A percentile compares a stretch with the other conserved stretches of the same genome.
These are phyloP conservation scores for Kazachstania psychrophila DNA, from an alignment of 805 yeast species.

Conservation along the genomic window DNA sequence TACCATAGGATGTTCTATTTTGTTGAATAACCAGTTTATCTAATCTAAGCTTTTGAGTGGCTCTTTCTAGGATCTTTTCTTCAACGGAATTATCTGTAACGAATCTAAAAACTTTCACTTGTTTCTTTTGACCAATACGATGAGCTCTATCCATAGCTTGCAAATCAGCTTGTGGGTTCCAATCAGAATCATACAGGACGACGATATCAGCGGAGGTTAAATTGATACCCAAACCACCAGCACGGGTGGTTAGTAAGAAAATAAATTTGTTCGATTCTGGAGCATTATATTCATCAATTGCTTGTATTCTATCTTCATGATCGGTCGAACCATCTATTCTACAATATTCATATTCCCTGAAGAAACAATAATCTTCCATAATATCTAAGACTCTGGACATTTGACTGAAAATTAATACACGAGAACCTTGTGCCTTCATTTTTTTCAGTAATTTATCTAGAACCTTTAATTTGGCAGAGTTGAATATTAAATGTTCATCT, in stretches of 20 bases:
- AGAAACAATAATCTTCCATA: slow-evolving; percentile 66
- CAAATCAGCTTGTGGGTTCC: slow-evolving; percentile 85
- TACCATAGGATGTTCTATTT: slow-evolving; percentile 36
- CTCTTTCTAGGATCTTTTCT: slow-evolving; percentile 73
- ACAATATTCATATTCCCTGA: slow-evolving; percentile 61
- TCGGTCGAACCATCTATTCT: slow-evolving; percentile 81
- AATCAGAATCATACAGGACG: slow-evolving; percentile 67
- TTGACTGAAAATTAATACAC: slow-evolving; percentile 73
- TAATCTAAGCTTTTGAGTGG: slow-evolving; percentile 66
- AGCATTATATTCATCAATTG: slow-evolving; percentile 70
- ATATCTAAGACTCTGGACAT: slow-evolving; percentile 79
- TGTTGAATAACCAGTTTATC: slow-evolving; percentile 81
- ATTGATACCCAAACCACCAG: slow-evolving; percentile 85
- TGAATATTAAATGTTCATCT: slow-evolving; percentile 70
- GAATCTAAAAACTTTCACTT: slow-evolving; percentile 69
- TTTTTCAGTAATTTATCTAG: slow-evolving; percentile 58
- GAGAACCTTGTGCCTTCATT: slow-evolving; percentile 58
- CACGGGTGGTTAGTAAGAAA: slow-evolving; percentile 71
- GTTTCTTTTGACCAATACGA: slow-evolving; percentile 79
- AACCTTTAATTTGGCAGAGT: slow-evolving; percentile 63
- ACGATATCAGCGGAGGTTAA: slow-evolving; percentile 72
- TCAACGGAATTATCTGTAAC: slow-evolving; percentile 77
- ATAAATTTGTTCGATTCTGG: slow-evolving; percentile 67
- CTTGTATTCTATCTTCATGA: slow-evolving; percentile 63
- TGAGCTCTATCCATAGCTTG: slow-evolving; percentile 90